phyloP scores from a whole-genome alignment of 2,329 filamentous ascomycete genomes.

The Ophiostoma pallidulum region DNA sequence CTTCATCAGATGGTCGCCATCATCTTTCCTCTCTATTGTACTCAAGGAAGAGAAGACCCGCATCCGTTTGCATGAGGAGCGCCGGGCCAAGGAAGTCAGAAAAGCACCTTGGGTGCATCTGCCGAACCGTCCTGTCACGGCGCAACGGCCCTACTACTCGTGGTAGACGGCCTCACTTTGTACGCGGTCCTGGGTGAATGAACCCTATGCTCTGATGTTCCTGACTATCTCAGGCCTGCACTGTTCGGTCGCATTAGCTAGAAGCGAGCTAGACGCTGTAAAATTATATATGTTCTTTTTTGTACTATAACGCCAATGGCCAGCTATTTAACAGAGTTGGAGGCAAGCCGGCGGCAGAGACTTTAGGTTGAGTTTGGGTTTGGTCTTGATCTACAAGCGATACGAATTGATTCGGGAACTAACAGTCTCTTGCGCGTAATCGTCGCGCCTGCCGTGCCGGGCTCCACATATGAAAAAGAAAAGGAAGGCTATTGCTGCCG shows the following conservation, averaged over 20 bases:
- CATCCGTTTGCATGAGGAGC: constrained; percentile 69
- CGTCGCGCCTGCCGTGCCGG: background rate
- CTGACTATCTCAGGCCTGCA: constrained; percentile 1
- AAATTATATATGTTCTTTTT: constrained; percentile 3
- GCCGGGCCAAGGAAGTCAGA: constrained; percentile 62
- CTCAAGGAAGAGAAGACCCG: constrained; percentile 92
- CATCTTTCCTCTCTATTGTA: constrained; percentile 65
- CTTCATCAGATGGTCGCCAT: constrained; percentile 50
- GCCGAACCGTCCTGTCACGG: constrained; percentile 73
- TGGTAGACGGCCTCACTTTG: constrained; percentile 60
- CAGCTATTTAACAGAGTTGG: too few species aligned
- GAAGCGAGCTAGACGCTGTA: constrained; percentile 5
- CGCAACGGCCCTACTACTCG: constrained; percentile 80
- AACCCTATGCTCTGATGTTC: background rate
- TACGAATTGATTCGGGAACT: background rate
- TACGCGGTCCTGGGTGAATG: background rate
- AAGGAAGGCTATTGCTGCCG: too few species aligned
- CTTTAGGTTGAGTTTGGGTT: background rate
- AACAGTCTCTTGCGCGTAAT: background rate
- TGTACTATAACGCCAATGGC: background rate
- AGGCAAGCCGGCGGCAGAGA: too few species aligned
- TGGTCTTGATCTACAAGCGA: background rate
- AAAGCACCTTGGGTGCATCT: constrained; percentile 79
- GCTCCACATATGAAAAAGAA: too few species aligned
- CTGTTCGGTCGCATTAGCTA: constrained; percentile 9